Conservation (phyloP, 257 asterid species). For the Capsicum baccatum region DNA sequence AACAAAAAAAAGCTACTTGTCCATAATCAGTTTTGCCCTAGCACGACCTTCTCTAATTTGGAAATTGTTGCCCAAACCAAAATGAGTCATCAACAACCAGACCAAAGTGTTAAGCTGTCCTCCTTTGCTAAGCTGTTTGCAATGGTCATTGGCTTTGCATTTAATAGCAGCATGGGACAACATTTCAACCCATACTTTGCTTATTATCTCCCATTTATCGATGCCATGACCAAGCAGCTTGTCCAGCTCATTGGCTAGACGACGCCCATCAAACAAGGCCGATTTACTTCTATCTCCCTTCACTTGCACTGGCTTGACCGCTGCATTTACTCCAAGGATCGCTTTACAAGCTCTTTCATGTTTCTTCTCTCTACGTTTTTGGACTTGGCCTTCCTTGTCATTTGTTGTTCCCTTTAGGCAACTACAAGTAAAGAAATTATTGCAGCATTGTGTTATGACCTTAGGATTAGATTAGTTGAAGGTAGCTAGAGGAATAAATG, state of each 20-base stretch:
- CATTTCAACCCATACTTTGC: slow-evolving; percentile 55
- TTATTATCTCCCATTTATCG: slow-evolving; percentile 48
- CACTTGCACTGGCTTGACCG: slow-evolving; percentile 45
- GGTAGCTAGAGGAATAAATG: no score
- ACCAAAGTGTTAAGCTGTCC: slow-evolving; percentile 53
- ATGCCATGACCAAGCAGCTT: not conserved
- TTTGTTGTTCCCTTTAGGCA: not conserved
- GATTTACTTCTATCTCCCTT: slow-evolving; percentile 65
- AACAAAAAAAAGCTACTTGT: slow-evolving; percentile 30
- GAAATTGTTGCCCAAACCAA: slow-evolving; percentile 48
- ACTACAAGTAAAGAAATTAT: no score
- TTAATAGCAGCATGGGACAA: slow-evolving; percentile 46
- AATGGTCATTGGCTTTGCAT: slow-evolving; percentile 44
- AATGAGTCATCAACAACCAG: slow-evolving; percentile 54
- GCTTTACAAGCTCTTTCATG: slow-evolving; percentile 24
- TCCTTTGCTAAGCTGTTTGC: slow-evolving; percentile 45
- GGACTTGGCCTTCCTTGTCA: no score
- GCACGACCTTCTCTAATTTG: slow-evolving; percentile 44
- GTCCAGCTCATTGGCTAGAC: slow-evolving; percentile 46
- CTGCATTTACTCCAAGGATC: slow-evolving; percentile 43
- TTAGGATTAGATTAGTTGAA: no score
- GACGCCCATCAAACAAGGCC: slow-evolving; percentile 57
- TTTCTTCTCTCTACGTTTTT: no score
- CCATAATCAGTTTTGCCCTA: slow-evolving; percentile 42
- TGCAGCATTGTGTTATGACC: no score